phyloP scores from a whole-genome alignment of 176 grass and related monocot genomes.

The Guadua angustifolia region DNA sequence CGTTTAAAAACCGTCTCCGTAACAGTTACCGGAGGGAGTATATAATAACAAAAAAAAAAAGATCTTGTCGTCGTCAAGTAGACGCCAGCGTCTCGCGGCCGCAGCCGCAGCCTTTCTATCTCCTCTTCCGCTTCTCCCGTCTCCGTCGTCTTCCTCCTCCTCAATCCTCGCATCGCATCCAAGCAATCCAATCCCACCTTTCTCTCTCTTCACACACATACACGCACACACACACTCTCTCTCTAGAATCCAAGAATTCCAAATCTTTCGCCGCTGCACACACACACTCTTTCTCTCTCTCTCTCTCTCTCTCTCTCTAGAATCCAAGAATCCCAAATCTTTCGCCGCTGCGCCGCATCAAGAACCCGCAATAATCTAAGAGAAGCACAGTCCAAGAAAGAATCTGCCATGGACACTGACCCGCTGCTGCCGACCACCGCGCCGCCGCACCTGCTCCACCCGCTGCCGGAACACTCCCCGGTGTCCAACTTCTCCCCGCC shows the following conservation, averaged over 20 bases:
- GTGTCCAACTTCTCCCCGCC: constrained; percentile 42
- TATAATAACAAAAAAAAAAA: no score
- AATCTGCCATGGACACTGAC: constrained; percentile 46
- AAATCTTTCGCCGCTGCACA: not conserved
- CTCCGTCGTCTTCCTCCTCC: constrained; percentile 11
- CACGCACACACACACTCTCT: not conserved
- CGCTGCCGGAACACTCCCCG: constrained; percentile 50
- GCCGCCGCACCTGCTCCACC: not conserved
- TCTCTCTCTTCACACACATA: not conserved
- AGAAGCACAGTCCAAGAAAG: not conserved
- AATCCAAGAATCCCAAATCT: not conserved
- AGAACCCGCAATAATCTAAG: not conserved
- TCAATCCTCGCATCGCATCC: not conserved
- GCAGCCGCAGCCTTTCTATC: not conserved
- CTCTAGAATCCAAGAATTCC: not conserved
- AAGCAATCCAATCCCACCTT: not conserved
- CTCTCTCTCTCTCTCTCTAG: not conserved
- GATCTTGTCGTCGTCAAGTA: not conserved
- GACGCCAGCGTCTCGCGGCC: constrained; percentile 19
- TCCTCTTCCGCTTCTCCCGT: not conserved
- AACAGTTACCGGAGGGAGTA: no score
- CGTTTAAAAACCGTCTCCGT: no score
- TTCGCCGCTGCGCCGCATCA: not conserved
- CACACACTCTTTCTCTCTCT: no score
- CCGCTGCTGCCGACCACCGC: constrained; percentile 39